Evolutionary conservation across 345 rosid species (phyloP), one percentile per base, ranked within the genome.

Genomic region (Hibiscus syriacus): DNA sequence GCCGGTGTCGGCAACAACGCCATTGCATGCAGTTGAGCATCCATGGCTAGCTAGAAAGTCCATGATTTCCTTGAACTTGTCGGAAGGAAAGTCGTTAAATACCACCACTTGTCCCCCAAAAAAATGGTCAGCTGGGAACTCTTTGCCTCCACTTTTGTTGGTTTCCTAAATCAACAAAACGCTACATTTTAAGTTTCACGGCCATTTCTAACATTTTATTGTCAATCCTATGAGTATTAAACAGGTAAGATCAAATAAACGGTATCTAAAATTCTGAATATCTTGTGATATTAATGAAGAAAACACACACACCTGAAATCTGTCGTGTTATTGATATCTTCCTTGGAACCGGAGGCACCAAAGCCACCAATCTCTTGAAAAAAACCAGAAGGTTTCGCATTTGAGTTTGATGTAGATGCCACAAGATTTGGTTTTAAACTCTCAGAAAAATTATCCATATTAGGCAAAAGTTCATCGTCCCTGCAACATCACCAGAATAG

Each of bases 121-220:
- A 62, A 90, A 83, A 90, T 84, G 12, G 95, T 85, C 81, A 90
- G 38, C 67, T 76, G 94, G 14, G 83, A 74, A 55, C 48, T 64
- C 66, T 16, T 69, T 16, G 70, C 66, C 41, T 74, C 83, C 55
- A 16, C 19, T 9, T 20, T 27, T 14, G 61, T 67, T 1, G 74
- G 52, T 68, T 73, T 77, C 72, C 81, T 82, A 34, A 57, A 50
- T 9, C 32, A 41, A 32, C 38, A 2, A 38, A 43, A 65, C 43
- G 20, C 11, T 5, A 10, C 16, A 55, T 26, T 29, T 5, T 22
- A 12, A 70, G 27, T 70, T 49, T 14, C 53, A 41, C 12, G 13
- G 6, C 0, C 4, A 23, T 6, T 38, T 19, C 13, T 6, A 39
- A 32, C 50, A 22, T 23, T 2, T 23, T 38, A 23, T 7, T 41